Percentiles rank a stretch among this genome's conserved stretches.
Evolutionary conservation across 495 filamentous ascomycete species (phyloP).

Genomic region (Pseudevernia furfuracea): DNA sequence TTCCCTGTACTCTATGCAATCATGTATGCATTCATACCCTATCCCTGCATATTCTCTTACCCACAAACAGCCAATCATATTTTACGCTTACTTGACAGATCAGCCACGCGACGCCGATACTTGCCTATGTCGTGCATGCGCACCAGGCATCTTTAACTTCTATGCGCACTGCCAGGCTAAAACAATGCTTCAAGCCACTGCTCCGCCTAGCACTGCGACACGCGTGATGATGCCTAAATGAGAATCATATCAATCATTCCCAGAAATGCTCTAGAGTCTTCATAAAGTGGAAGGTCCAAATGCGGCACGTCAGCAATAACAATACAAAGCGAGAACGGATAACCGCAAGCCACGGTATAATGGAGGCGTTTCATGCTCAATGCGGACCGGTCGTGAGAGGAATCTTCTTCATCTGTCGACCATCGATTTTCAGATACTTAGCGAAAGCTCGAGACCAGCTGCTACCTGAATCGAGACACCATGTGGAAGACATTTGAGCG

Average conservation of each 20-base stretch:
- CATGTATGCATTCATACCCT: neutral
- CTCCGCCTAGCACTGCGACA: neutral
- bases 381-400: neutral
- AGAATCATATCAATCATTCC: neutral
- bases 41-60: constrained; percentile 3
- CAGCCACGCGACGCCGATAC: neutral
- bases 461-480: neutral
- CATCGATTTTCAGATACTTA: neutral
- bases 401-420: neutral
- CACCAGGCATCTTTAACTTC: neutral
- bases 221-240: neutral
- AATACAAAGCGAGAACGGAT: neutral
- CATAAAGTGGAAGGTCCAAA: neutral
- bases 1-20: neutral
- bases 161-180: neutral
- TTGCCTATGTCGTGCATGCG: constrained; percentile 2
- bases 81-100: neutral
- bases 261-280: neutral
- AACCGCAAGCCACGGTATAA: neutral
- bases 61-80: neutral
- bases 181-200: neutral
- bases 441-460: neutral
- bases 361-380: neutral
- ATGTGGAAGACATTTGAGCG: neutral
- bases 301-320: neutral